Evolutionary conservation across 495 filamentous ascomycete genomes (phyloP), one percentile per base, ranked within the genome.

Genomic region (Pyrenula aspistea): DNA sequence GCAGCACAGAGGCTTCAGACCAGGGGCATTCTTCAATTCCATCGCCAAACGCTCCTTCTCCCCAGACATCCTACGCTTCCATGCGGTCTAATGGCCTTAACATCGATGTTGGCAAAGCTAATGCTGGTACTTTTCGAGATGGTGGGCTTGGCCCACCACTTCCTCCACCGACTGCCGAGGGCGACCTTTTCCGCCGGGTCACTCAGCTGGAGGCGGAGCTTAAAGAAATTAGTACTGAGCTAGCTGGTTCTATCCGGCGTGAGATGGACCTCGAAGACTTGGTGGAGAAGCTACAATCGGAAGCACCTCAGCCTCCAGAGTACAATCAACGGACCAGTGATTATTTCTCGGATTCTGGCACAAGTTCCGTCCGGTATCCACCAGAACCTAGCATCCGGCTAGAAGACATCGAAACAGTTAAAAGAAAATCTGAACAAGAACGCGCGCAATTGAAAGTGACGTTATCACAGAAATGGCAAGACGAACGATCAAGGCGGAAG

Each of bases 251-350:
- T 24, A 96, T 98, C 62, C 81, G 86, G 57, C 83, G 93, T 60
- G 93, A 98, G 74, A 91, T 98, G 85, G 93, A 98, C 62, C 69
- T 98, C 52, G 93, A 98, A 67, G 94, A 98, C 64, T 72, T 96
- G 51, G 83, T 97, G 1, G 93, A 98, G 59, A 78, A 86, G 56
- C 69, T 94, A 62, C 90, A 95, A 68, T 71, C 81, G 31, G 91
- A 95, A 61, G 79, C 82, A 56, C 77, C 80, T 1, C 61, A 62
- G 53, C 64, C 50, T 56, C 67, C 53, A 4, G 63, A 63, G 1
- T 42, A 42, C 31, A 85, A 82, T 58, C 84, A 85, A 65, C 81
- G 92, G 54, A 96, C 90, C 2, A 98, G 93, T 67, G 93, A 98
- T 69, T 97, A 98, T 70, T 98, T 91, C 66, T 98, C 93, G 0